A percentile compares a stretch with the other conserved stretches of the same genome.
Conservation (phyloP, 306 rosid species). For the Medicago truncatula region DNA sequence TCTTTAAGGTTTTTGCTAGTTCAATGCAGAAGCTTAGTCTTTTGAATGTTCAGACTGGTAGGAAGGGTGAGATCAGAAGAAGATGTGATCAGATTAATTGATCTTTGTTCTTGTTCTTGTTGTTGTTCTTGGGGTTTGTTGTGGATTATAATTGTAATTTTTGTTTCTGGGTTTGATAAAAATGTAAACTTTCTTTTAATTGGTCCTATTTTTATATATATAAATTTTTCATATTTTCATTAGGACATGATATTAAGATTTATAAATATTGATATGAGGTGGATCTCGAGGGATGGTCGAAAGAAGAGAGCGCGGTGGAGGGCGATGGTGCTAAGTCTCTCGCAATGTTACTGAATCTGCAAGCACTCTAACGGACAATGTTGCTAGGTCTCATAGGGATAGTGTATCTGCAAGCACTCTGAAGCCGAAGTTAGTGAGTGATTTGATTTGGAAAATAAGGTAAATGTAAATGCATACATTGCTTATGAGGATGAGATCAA, state of each 20-base stretch:
- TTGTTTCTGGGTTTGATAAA: slow-evolving; percentile 1
- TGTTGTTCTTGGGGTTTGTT: not conserved
- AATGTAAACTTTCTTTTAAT: not conserved
- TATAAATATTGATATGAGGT: not conserved
- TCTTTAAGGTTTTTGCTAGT: slow-evolving; percentile 64
- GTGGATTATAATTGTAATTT: not conserved
- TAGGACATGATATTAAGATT: not conserved
- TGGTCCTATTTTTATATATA: not conserved
- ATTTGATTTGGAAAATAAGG: not conserved
- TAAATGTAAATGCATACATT: not conserved
- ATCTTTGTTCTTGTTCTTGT: not conserved
- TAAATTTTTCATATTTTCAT: not conserved
- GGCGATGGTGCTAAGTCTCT: not conserved
- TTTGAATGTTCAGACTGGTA: slow-evolving; percentile 63
- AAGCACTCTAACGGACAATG: not conserved
- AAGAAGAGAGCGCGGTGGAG: not conserved
- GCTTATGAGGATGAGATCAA: not conserved
- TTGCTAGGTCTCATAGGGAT: too few relatives aligned
- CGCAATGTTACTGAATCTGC: not conserved
- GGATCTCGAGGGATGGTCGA: not conserved
- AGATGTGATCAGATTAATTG: slow-evolving; percentile 82
- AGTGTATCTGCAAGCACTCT: not conserved
- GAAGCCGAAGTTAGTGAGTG: not conserved
- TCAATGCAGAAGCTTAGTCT: slow-evolving; percentile 85
- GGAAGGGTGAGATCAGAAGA: slow-evolving; percentile 80